Evolutionary conservation across 331 rosid species (phyloP), one percentile per base, ranked within the genome.

Genomic region (Pyrus hybrid): DNA sequence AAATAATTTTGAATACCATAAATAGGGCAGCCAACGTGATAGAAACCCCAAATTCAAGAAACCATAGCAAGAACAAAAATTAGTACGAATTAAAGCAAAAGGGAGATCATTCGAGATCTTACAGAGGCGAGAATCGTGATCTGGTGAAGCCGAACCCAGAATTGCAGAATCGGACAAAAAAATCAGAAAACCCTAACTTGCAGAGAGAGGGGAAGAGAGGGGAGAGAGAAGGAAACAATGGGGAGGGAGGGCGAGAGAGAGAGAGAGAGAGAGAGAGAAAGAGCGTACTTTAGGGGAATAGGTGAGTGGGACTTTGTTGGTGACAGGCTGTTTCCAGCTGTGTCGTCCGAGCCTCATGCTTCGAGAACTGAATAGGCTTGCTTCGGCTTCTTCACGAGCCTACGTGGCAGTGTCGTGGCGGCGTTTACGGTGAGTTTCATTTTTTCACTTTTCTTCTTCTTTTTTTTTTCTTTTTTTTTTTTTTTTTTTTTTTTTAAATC

Each of bases 271-370:
- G 82, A 65, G 84, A 6, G 74, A 57, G 82, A 65, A 83, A 10
- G 85, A 83, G 80, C 83, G 86, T 60, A 80, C 87, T 80, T 80
- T 8, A 80, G 87, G 87, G 91, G 87, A 85, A 85, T 85, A 78
- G 93, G 89, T 91, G 93, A 94, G 99, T 91, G 99, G 96, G 89
- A 94, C 97, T 92, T 94, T 85, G 97, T 94, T 94, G 99, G 87
- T 86, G 89, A 94, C 99, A 94, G 96, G 70, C 97, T 94, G 97
- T 94, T 91, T 86, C 97, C 99, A 94, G 98, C 96, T 91, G 97
- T 88, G 82, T 79, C 79, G 11, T 70, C 93, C 88, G 84, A 88
- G 80, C 87, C 97, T 82, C 20, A 17, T 41, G 96, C 32, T 84
- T 86, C 86, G 96, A 82, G 16, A 47, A 23, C 65, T 68, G 73